Percentiles rank a stretch among this genome's conserved stretches.
phyloP scores from a whole-genome alignment of 2,329 filamentous ascomycete genomes.

The Pseudogymnoascus sp. region DNA sequence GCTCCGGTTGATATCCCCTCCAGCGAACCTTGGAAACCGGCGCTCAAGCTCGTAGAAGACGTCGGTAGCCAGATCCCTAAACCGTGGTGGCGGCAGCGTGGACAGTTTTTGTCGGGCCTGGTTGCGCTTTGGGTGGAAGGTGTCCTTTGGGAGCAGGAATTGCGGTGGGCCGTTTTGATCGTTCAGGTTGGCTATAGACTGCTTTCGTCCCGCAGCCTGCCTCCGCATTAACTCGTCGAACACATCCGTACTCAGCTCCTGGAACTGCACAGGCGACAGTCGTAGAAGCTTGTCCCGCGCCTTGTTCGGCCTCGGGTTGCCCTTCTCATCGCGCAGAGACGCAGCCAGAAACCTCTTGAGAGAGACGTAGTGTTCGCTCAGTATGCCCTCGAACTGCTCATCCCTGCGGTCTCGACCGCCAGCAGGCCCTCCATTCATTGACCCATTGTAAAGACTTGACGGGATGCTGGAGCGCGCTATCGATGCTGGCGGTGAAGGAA shows the following conservation, averaged over 20 bases:
- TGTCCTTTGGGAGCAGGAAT: slow-evolving; percentile 74
- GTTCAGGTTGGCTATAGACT: slow-evolving; percentile 41
- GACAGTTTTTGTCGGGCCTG: slow-evolving; percentile 94
- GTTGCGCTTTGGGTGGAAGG: slow-evolving; percentile 94
- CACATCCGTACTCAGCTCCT: slow-evolving; percentile 95
- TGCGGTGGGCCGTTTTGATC: slow-evolving; percentile 49
- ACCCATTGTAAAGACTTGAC: slow-evolving; percentile 53
- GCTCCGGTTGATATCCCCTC: slow-evolving; percentile 58
- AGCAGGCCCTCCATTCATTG: slow-evolving; percentile 34
- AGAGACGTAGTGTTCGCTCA: slow-evolving; percentile 74
- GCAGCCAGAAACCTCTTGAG: slow-evolving; percentile 60
- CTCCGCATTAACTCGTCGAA: slow-evolving; percentile 89
- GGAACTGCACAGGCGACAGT: slow-evolving; percentile 86
- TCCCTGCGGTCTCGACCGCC: slow-evolving; percentile 57
- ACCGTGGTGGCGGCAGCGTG: slow-evolving; percentile 76
- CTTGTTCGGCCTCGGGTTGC: slow-evolving; percentile 70
- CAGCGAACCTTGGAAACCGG: slow-evolving; percentile 74
- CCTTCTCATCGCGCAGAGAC: slow-evolving; percentile 65
- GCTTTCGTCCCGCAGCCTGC: slow-evolving; percentile 57
- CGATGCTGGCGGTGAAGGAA: slow-evolving; percentile 80
- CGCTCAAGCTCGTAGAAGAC: slow-evolving; percentile 93
- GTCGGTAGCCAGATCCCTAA: slow-evolving; percentile 87
- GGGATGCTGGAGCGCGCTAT: slow-evolving; percentile 79
- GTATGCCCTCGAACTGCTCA: slow-evolving; percentile 51
- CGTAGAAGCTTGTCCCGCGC: slow-evolving; percentile 90